Evolutionary conservation across 108 stramenopile genomes (phyloP).

Genomic region (Cylindrotheca fusiformis): DNA sequence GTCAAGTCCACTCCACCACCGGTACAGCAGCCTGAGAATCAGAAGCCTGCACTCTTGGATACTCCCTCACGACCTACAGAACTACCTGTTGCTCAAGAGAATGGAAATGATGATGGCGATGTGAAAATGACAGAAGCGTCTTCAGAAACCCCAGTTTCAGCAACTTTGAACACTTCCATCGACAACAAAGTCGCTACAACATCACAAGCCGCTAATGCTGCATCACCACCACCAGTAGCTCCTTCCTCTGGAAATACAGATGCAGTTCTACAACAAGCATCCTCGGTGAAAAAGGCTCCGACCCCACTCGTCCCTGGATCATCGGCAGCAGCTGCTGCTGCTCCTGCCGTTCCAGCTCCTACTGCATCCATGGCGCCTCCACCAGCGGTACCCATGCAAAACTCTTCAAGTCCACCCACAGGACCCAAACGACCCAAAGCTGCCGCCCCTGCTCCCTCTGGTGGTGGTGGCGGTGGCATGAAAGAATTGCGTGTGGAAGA

Average conservation of each 20-base stretch:
- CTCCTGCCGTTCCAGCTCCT: not conserved
- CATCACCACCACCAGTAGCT: conserved; percentile 2
- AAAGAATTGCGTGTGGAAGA: conserved; percentile 88
- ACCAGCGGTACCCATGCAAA: not conserved
- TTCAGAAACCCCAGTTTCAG: too few species aligned
- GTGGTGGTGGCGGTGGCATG: conserved; percentile 25
- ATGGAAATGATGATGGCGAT: too few species aligned
- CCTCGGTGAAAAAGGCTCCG: not conserved
- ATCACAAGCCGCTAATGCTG: not conserved
- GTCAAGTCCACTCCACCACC: too few species aligned
- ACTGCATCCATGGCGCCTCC: not conserved
- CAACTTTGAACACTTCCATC: too few species aligned
- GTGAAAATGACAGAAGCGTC: too few species aligned
- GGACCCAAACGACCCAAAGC: conserved; percentile 1
- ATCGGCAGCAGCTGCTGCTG: conserved; percentile 3
- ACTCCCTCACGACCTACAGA: too few species aligned
- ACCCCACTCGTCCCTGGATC: not conserved
- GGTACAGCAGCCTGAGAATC: too few species aligned
- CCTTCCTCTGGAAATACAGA: not conserved
- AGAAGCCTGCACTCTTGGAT: too few species aligned
- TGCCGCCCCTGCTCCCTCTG: not conserved
- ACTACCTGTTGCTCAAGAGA: not conserved
- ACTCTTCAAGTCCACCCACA: not conserved
- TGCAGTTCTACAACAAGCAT: not conserved
- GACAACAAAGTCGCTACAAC: too few species aligned